Conservation (phyloP, 495 filamentous ascomycete species). For the Neurospora intermedia region DNA sequence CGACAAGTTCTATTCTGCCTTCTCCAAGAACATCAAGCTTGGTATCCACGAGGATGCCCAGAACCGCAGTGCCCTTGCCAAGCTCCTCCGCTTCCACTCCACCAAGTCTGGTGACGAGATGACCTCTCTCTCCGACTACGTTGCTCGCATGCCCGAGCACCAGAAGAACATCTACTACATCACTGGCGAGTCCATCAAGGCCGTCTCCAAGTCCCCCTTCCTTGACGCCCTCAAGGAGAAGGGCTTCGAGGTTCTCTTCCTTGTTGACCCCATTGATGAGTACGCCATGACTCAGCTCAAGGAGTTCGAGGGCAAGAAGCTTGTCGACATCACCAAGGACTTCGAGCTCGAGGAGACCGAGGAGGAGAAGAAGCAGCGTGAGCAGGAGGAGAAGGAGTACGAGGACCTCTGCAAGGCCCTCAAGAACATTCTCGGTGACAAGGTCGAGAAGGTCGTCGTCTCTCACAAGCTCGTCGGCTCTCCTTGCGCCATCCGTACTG, state of each 20-base stretch:
- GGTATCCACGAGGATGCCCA: conserved; percentile 99
- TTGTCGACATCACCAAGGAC: conserved; percentile 99
- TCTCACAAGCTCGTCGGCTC: conserved; percentile 93
- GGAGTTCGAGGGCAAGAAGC: conserved; percentile 99
- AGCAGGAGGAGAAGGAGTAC: conserved; percentile 95
- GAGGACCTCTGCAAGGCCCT: conserved; percentile 87
- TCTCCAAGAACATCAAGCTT: conserved; percentile 99
- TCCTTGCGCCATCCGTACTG: conserved; percentile 97
- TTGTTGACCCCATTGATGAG: conserved; percentile 98
- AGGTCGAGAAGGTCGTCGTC: conserved; percentile 99
- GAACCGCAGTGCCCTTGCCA: conserved; percentile 87
- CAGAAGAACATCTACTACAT: conserved; percentile 99
- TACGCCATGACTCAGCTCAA: conserved; percentile 99
- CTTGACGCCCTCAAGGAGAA: conserved; percentile 98
- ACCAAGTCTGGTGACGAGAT: conserved; percentile 95
- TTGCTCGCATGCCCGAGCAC: conserved; percentile 98
- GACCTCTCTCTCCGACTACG: conserved; percentile 91
- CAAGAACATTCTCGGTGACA: conserved; percentile 98
- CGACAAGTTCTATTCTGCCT: conserved; percentile 99
- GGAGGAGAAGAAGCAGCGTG: conserved; percentile 95
- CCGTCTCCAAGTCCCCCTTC: conserved; percentile 96
- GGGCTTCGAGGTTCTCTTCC: conserved; percentile 98
- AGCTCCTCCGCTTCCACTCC: conserved; percentile 97
- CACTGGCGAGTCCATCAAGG: conserved; percentile 98
- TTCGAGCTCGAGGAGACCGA: conserved; percentile 99